Base-by-base conservation (phyloP, 2,329 filamentous ascomycete species). In the Emericellopsis atlantica region DNA sequence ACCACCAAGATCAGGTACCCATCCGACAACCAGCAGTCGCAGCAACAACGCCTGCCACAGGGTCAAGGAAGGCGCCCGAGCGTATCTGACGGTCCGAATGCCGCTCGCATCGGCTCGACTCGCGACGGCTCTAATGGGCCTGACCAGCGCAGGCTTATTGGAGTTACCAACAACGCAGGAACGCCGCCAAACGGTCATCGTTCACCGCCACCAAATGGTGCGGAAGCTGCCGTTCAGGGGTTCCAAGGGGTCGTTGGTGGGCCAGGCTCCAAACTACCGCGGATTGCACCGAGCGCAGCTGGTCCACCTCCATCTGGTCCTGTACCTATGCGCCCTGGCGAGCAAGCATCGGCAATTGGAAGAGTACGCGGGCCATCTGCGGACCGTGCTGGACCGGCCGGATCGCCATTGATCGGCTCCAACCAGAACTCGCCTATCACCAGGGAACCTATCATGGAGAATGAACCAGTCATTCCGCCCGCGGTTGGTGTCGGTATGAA, bases 1-100 rank as follows among this genome's bases (percentile, higher is more conserved):
- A 98, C 92, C 8, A 81, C 78, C 37, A 98, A 98, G 62, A 98
- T 98, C 50, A 78, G 92, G 48, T 98, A 98, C 60, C 92, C 92
- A 2, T 90, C 85, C 50, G 89, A 95, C 53, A 39, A 35, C 21
- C 37, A 42, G 6, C 43, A 42, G 10, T 36, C 49, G 31, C 54
- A 57, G 6, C 66, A 66, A 45, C 64, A 62, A 44, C 46, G 54
- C 16, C 54, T 58, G 9, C 26, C 8, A 12, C 65, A 67, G 40
- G 56, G 52, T 16, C 50, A 52, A 24, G 23, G 10, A 26, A 57
- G 64, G 39, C 60, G 67, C 34, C 67, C 67, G 5, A 70, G 68
- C 43, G 52, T 53, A n/a, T 58, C 62, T 22, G 61, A 64, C 36
- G 46, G 46, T 2, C 48, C 49, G 26, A 56, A 49, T 36, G 42